A percentile compares a stretch with the other conserved stretches of the same genome.
These are phyloP conservation scores for Jamesozyma spencerorum DNA, from an alignment of 805 yeast genomes.

Conservation along the genomic window DNA sequence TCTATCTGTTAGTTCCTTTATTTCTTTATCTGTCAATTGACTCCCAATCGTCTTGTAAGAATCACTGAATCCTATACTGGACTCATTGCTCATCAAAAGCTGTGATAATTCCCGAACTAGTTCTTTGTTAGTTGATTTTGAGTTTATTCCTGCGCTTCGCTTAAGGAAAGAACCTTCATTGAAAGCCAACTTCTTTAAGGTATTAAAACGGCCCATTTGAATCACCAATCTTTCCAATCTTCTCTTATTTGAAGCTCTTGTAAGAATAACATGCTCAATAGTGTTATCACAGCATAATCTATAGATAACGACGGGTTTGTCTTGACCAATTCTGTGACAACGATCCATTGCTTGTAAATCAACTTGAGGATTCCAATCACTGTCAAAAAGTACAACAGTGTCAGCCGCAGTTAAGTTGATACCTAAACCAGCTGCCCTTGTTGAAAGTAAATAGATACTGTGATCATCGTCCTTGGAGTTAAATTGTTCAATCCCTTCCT, in stretches of 20 bases:
- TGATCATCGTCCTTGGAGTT: conserved; percentile 26
- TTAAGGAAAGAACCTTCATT: conserved; percentile 24
- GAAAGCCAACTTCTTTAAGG: conserved; percentile 31
- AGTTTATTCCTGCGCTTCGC: conserved; percentile 11
- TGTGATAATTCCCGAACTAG: conserved; percentile 35
- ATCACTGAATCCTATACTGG: conserved; percentile 29
- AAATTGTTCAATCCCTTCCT: conserved; percentile 48
- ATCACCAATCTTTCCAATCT: conserved; percentile 68
- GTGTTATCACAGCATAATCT: conserved; percentile 71
- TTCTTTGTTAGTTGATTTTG: conserved; percentile 23
- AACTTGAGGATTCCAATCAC: conserved; percentile 97
- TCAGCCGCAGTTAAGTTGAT: conserved; percentile 81
- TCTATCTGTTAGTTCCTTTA: conserved; percentile 44
- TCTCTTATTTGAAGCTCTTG: conserved; percentile 73
- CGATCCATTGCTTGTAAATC: conserved; percentile 95
- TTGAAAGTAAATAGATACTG: conserved; percentile 65
- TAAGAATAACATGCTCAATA: conserved; percentile 72
- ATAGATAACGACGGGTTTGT: conserved; percentile 70
- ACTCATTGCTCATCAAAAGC: conserved; percentile 34
- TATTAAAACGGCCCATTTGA: conserved; percentile 51
- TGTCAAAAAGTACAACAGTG: conserved; percentile 80
- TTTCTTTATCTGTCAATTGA: conserved; percentile 34
- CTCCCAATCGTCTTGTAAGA: conserved; percentile 18
- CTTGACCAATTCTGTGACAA: conserved; percentile 89
- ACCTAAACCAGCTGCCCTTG: conserved; percentile 94